Evolutionary conservation across 2,329 filamentous ascomycete genomes (phyloP).

Genomic region (Niveomyces coronatus): DNA sequence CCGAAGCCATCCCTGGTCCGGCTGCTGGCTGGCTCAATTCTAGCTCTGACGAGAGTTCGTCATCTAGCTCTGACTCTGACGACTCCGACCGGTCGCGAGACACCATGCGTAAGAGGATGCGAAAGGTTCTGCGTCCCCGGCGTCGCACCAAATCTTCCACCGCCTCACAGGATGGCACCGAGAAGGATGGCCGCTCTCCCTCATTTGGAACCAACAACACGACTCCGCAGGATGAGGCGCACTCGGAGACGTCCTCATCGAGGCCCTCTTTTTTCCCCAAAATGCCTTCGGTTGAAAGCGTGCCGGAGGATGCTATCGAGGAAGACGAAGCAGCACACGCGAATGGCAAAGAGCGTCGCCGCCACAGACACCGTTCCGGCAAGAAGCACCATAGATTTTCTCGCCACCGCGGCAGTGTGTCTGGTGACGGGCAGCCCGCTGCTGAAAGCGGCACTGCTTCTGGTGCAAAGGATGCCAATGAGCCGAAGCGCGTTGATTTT

Average conservation of each 20-base stretch:
- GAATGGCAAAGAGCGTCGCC: slow-evolving; percentile 26
- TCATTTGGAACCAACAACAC: slow-evolving; percentile 31
- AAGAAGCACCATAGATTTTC: slow-evolving; percentile 17
- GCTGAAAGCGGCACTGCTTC: slow-evolving; percentile 19
- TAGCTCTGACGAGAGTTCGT: slow-evolving; percentile 43
- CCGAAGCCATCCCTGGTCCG: slow-evolving; percentile 78
- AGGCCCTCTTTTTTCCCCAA: slow-evolving; percentile 26
- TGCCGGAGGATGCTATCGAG: slow-evolving; percentile 34
- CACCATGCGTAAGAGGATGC: slow-evolving; percentile 66
- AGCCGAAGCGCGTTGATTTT: slow-evolving; percentile 50
- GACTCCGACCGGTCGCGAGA: slow-evolving; percentile 42
- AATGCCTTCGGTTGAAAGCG: slow-evolving; percentile 23
- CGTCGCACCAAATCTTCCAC: slow-evolving; percentile 68
- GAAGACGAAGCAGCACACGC: slow-evolving; percentile 29
- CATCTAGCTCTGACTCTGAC: slow-evolving; percentile 60
- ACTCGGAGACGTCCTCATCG: slow-evolving; percentile 28
- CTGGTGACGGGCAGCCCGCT: slow-evolving; percentile 18
- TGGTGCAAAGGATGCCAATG: slow-evolving; percentile 21
- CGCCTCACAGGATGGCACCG: slow-evolving; percentile 51
- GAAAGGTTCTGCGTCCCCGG: slow-evolving; percentile 60
- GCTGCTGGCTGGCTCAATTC: slow-evolving; percentile 73
- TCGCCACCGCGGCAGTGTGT: slow-evolving; percentile 19
- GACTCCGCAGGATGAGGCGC: slow-evolving; percentile 25
- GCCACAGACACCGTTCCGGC: slow-evolving; percentile 28
- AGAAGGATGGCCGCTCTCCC: slow-evolving; percentile 26